Evolutionary conservation across 73 alveolate genomes (phyloP).

Genomic region (Stentor roeselii): DNA sequence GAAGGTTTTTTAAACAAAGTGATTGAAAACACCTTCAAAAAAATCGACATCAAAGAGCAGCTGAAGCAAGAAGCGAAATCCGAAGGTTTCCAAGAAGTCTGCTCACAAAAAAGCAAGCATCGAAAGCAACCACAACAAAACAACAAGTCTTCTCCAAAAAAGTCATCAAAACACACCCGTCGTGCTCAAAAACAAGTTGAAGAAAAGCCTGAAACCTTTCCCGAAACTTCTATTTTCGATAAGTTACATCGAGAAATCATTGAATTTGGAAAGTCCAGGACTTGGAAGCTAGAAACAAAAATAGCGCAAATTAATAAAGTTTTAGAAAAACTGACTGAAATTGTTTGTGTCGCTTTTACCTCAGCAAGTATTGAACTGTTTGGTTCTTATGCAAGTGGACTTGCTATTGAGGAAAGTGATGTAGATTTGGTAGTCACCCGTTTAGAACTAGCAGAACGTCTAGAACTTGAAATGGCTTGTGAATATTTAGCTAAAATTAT

Average conservation of each 20-base stretch:
- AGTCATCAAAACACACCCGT: neutral
- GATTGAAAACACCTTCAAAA: neutral
- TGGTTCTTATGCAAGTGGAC: constrained; percentile 45
- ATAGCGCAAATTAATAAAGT: neutral
- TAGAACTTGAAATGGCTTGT: constrained; percentile 20
- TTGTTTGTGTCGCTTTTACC: neutral
- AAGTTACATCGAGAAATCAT: constrained; percentile 13
- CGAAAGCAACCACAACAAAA: neutral
- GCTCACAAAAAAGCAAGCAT: neutral
- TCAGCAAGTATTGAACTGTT: constrained; percentile 1
- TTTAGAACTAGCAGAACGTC: constrained; percentile 22
- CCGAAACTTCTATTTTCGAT: neutral
- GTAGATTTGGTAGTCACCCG: constrained; percentile 34
- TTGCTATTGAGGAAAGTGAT: constrained; percentile 39
- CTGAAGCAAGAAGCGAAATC: neutral
- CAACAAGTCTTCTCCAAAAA: neutral
- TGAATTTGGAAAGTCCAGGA: neutral
- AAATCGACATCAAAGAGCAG: neutral
- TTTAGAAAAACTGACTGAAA: neutral
- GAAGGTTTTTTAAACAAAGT: neutral
- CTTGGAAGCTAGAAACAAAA: neutral
- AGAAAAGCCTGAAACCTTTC: neutral
- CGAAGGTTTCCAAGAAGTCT: neutral
- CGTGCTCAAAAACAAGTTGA: neutral
- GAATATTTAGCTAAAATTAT: neutral